These are phyloP conservation scores for Guadua angustifolia DNA, from an alignment of 176 grass and related monocot genomes.

Conservation along the genomic window DNA sequence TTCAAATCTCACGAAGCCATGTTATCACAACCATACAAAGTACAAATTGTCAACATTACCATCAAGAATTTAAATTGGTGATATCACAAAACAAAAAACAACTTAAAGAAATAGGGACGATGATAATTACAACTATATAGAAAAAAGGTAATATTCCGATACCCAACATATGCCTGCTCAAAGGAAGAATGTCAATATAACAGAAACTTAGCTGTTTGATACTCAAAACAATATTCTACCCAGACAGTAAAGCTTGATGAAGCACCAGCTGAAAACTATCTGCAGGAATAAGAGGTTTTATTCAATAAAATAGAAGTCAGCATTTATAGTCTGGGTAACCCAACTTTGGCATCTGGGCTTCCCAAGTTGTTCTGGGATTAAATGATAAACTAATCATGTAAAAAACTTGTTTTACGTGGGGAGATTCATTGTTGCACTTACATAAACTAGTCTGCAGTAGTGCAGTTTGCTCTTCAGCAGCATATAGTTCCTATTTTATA, in stretches of 20 bases:
- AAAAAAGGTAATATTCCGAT: neutral
- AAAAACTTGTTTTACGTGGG: neutral
- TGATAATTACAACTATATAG: neutral
- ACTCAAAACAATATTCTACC: neutral
- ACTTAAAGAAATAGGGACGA: neutral
- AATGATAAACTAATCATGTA: neutral
- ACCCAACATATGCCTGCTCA: neutral
- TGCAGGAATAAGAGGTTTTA: too few relatives aligned
- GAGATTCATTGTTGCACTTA: constrained; percentile 1
- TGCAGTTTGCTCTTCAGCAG: neutral
- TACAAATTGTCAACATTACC: constrained; percentile 25
- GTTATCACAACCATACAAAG: constrained; percentile 24
- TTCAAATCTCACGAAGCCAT: neutral
- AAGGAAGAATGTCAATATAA: constrained; percentile 22
- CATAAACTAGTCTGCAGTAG: neutral
- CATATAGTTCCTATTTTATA: constrained; percentile 25
- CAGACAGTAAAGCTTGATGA: too few relatives aligned
- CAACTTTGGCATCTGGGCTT: neutral
- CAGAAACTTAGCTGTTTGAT: neutral
- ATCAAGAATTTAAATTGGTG: constrained; percentile 17
- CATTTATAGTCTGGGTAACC: neutral
- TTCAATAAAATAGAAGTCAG: too few relatives aligned
- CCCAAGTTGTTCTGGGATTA: neutral
- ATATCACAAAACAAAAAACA: constrained; percentile 1
- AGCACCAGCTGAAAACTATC: too few relatives aligned